Conservation (phyloP, 2,329 filamentous ascomycete species). For the Clarireedia homoeocarpa region DNA sequence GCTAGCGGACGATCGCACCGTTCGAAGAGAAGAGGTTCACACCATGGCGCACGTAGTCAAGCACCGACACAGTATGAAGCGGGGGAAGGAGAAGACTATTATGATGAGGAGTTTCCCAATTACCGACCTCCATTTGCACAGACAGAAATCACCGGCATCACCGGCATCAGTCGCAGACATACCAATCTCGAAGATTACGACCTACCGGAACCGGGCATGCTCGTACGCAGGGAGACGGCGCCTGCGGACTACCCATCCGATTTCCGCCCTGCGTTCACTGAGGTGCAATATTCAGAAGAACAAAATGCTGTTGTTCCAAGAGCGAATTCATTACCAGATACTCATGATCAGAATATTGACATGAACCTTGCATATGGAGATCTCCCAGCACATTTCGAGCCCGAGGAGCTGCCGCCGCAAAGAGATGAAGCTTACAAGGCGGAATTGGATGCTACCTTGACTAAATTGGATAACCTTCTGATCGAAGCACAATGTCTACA, state of each 20-base stretch:
- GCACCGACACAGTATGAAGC: conserved; percentile 10
- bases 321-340: conserved; percentile 16
- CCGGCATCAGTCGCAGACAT: conserved; percentile 12
- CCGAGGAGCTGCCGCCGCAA: conserved; percentile 11
- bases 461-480: conserved; percentile 66
- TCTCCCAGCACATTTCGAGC: conserved; percentile 52
- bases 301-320: conserved; percentile 5
- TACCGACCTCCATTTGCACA: conserved; percentile 21
- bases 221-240: conserved; percentile 3
- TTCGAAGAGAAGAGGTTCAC: conserved; percentile 6
- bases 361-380: conserved; percentile 90
- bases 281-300: no score
- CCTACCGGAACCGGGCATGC: background rate
- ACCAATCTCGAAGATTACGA: conserved; percentile 20
- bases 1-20: conserved; percentile 11
- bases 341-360: conserved; percentile 51
- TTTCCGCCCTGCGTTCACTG: no score
- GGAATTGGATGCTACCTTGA: conserved; percentile 61
- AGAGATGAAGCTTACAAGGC: conserved; percentile 35
- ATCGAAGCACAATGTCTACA: conserved; percentile 86
- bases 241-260: background rate
- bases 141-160: conserved; percentile 1
- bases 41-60: background rate
- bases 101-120: background rate
- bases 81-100: conserved; percentile 4